phyloP scores from a whole-genome alignment of 2,329 filamentous ascomycete genomes.

The Aspergillus arachidicola region DNA sequence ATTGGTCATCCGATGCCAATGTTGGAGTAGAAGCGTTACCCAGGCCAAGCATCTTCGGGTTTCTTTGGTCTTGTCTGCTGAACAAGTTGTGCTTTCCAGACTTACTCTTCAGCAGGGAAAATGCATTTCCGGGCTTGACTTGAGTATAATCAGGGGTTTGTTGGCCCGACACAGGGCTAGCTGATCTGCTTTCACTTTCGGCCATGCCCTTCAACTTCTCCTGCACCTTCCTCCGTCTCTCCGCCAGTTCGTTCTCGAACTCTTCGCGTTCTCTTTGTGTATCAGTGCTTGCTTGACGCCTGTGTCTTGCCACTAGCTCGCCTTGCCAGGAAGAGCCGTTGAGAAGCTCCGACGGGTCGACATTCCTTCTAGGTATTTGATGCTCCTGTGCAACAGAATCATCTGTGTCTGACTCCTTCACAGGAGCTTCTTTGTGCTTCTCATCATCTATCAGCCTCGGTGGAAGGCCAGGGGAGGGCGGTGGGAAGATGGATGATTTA shows the following conservation, averaged over 20 bases:
- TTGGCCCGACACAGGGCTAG: conserved; percentile 43
- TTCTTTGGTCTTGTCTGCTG: conserved; percentile 38
- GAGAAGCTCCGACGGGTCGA: conserved; percentile 6
- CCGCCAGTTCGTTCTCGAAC: conserved; percentile 52
- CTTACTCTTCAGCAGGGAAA: conserved; percentile 49
- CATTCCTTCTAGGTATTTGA: background rate
- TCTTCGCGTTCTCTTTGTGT: conserved; percentile 52
- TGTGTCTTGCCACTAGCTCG: conserved; percentile 47
- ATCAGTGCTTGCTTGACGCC: conserved; percentile 49
- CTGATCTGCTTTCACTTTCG: conserved; percentile 47
- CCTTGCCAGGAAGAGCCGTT: conserved; percentile 49
- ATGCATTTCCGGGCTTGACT: conserved; percentile 43
- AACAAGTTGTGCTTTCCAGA: conserved; percentile 35
- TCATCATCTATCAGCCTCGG: conserved; percentile 34
- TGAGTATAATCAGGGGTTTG: conserved; percentile 37
- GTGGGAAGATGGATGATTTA: conserved; percentile 75
- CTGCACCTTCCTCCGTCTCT: conserved; percentile 50
- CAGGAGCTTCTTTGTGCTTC: conserved; percentile 1
- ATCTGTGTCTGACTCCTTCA: conserved; percentile 3
- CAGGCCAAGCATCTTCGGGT: conserved; percentile 46
- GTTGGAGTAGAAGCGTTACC: conserved; percentile 41
- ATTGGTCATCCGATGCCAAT: conserved; percentile 36
- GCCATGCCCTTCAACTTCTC: conserved; percentile 50
- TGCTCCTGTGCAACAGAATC: background rate
- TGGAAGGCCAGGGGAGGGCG: conserved; percentile 43